phyloP scores from a whole-genome alignment of 2,329 filamentous ascomycete genomes.

The Claviceps digitariae region DNA sequence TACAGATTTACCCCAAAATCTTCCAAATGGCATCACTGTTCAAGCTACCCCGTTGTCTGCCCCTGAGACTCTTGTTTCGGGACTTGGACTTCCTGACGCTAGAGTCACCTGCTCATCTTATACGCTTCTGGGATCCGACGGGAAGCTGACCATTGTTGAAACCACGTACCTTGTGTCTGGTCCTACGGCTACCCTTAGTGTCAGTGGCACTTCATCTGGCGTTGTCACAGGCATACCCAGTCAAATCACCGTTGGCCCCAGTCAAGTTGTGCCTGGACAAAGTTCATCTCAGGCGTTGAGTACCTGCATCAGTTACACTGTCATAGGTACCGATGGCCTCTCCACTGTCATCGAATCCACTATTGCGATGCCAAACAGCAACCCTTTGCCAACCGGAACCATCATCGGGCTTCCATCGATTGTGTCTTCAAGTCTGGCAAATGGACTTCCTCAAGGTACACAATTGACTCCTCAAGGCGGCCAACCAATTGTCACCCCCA shows the following conservation, averaged over 20 bases:
- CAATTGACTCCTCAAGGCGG: conserved; percentile 7
- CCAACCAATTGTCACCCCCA: conserved; percentile 14
- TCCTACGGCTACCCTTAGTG: conserved; percentile 6
- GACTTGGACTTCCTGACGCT: conserved; percentile 7
- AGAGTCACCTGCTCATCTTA: conserved; percentile 15
- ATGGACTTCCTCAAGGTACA: conserved; percentile 9
- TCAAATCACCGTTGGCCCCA: conserved; percentile 9
- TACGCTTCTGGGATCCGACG: conserved; percentile 16
- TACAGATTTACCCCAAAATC: conserved; percentile 6
- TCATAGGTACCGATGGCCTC: conserved; percentile 15
- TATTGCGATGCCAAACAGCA: conserved; percentile 13
- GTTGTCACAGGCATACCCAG: conserved; percentile 13
- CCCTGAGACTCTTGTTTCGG: conserved; percentile 4
- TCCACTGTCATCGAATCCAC: conserved; percentile 19
- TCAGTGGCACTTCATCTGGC: conserved; percentile 6
- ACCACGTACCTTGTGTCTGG: conserved; percentile 13
- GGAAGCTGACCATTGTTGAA: conserved; percentile 16
- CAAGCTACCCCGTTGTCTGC: conserved; percentile 1
- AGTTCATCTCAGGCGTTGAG: conserved; percentile 8
- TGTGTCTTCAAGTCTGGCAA: conserved; percentile 6
- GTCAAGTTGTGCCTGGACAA: neutral
- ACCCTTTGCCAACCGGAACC: conserved; percentile 9
- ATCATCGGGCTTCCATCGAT: conserved; percentile 8
- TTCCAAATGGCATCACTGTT: conserved; percentile 5
- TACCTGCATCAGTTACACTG: conserved; percentile 19